Evolutionary conservation across 2,329 filamentous ascomycete species (phyloP).

Genomic region (Monosporascus sp.): DNA sequence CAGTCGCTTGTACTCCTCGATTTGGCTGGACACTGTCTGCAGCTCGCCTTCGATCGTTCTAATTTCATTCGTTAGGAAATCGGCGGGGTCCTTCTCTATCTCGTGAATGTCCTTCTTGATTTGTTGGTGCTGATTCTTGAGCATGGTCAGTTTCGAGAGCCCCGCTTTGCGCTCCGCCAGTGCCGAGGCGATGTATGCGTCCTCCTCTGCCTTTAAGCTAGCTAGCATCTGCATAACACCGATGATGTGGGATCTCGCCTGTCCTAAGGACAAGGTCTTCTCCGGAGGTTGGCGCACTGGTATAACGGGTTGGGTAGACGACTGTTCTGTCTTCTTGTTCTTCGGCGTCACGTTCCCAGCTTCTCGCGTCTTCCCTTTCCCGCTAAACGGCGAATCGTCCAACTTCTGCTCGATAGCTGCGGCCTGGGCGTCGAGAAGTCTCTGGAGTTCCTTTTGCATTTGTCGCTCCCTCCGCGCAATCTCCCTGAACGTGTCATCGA

Average conservation of each 20-base stretch:
- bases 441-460: constrained; percentile 53
- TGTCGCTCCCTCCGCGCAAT: constrained; percentile 43
- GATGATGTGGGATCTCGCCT: constrained; percentile 60
- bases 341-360: neutral
- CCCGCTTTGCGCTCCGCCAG: constrained; percentile 52
- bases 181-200: constrained; percentile 53
- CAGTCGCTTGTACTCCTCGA: constrained; percentile 59
- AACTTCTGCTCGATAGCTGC: constrained; percentile 42
- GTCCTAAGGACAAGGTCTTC: constrained; percentile 51
- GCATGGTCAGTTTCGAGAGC: constrained; percentile 50
- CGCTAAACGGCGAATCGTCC: constrained; percentile 10
- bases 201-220: constrained; percentile 63
- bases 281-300: constrained; percentile 54
- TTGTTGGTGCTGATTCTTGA: constrained; percentile 44
- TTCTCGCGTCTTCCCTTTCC: constrained; percentile 26
- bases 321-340: constrained; percentile 7
- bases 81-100: constrained; percentile 51
- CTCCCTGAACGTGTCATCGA: constrained; percentile 24
- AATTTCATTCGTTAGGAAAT: constrained; percentile 57
- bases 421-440: constrained; percentile 53
- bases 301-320: constrained; percentile 34
- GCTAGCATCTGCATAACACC: constrained; percentile 59
- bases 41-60: constrained; percentile 53
- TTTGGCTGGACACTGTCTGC: constrained; percentile 52
- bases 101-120: constrained; percentile 47